These are phyloP conservation scores for Ophiostoma angusticollis DNA, from an alignment of 2,329 filamentous ascomycete species.

Conservation along the genomic window DNA sequence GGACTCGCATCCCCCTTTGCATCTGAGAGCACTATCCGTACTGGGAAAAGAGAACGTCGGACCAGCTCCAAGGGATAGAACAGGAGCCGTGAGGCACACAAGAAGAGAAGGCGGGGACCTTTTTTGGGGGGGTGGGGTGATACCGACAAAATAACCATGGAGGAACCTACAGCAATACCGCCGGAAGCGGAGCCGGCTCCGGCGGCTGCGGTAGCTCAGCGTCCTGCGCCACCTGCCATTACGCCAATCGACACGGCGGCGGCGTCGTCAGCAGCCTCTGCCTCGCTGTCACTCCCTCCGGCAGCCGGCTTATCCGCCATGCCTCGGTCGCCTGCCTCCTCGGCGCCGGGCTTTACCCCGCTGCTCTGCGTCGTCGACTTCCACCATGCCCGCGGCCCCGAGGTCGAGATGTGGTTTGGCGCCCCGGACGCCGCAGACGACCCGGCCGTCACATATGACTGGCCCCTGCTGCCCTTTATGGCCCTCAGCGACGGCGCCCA, in stretches of 20 bases:
- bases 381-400: constrained; percentile 76
- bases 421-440: constrained; percentile 54
- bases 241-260: constrained; percentile 4
- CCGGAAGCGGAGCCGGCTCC: too few species aligned
- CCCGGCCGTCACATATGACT: constrained; percentile 73
- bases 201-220: too few species aligned
- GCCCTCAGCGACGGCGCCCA: constrained; percentile 92
- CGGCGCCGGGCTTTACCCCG: constrained; percentile 37
- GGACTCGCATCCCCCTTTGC: too few species aligned
- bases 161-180: too few species aligned
- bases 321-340: constrained; percentile 5
- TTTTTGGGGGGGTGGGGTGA: too few species aligned
- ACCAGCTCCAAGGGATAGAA: too few species aligned
- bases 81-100: too few species aligned
- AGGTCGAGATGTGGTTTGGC: constrained; percentile 88
- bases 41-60: too few species aligned
- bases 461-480: constrained; percentile 90
- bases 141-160: too few species aligned
- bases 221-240: too few species aligned
- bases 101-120: too few species aligned
- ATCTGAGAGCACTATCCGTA: too few species aligned
- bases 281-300: background rate
- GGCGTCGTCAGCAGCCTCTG: background rate
- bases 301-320: background rate
- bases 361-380: constrained; percentile 73